Conservation (phyloP, 2,329 filamentous ascomycete species). For the Alternaria dauci region DNA sequence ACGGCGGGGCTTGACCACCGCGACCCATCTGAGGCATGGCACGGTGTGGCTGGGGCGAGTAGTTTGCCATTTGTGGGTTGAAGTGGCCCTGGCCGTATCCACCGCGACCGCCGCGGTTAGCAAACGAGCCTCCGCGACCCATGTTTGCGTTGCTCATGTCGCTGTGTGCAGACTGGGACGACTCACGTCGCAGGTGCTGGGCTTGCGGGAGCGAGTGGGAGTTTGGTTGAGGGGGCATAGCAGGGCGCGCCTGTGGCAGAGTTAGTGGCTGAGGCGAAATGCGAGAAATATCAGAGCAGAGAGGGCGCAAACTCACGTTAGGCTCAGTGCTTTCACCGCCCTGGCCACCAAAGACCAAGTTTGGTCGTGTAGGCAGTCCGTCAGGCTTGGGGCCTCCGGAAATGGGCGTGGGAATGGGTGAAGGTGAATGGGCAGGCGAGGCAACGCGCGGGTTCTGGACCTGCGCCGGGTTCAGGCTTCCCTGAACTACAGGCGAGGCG, state of each 20-base stretch:
- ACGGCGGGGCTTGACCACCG: conserved; percentile 62
- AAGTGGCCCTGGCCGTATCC: conserved; percentile 58
- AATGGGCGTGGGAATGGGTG: conserved; percentile 88
- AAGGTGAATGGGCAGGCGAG: conserved; percentile 88
- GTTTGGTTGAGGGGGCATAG: conserved; percentile 60
- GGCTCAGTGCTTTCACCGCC: conserved; percentile 72
- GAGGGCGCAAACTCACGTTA: conserved; percentile 67
- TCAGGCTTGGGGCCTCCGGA: conserved; percentile 86
- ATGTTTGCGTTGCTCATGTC: conserved; percentile 71
- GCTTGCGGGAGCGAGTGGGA: conserved; percentile 62
- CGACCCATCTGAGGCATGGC: conserved; percentile 60
- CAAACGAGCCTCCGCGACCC: conserved; percentile 49
- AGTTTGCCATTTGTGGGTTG: conserved; percentile 53
- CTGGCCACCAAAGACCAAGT: conserved; percentile 83
- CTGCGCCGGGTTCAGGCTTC: conserved; percentile 61
- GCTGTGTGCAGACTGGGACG: conserved; percentile 81
- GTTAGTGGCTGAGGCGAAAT: conserved; percentile 22
- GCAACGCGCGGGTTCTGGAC: conserved; percentile 73
- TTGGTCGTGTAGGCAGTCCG: conserved; percentile 72
- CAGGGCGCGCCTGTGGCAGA: conserved; percentile 70
- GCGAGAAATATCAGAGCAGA: background rate
- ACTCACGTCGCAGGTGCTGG: conserved; percentile 86
- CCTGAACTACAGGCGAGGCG: conserved; percentile 72
- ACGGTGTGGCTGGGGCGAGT: conserved; percentile 64
- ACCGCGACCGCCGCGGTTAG: conserved; percentile 58